Base-by-base conservation (phyloP, 2,329 filamentous ascomycete species). In the Dryadomyces sulphureus region DNA sequence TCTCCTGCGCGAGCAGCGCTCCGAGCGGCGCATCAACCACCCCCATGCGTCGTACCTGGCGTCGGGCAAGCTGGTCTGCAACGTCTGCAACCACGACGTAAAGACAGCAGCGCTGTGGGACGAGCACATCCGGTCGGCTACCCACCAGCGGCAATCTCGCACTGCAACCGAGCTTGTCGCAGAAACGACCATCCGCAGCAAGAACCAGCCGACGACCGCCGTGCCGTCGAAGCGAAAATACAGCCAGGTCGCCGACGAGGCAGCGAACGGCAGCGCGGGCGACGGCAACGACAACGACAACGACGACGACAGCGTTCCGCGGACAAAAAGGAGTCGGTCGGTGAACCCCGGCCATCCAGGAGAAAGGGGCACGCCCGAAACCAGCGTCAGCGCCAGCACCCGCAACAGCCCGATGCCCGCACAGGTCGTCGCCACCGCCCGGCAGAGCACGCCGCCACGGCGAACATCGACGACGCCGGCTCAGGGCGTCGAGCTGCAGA, bases 1-100 rank as follows among this genome's bases (percentile, higher is more conserved):
- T 32, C 75, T 94, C 42, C 73, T 93, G 48, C 83, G 84, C 54
- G 81, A 80, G 57, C 83, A 90, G 62, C 79, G 85, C 53, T 77
- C 79, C 47, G 75, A 81, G 50, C 79, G 86, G 48, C 77, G 82
- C 52, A 79, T 89, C 55, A 72, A 79, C 44, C 80, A 86, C 55
- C 76, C 81, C 4, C 69, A 81, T 54, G 79, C 81, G 38, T 66
- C 71, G 45, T 86, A 87, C 64, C 77, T 79, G 5, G 72, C 77
- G 51, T 68, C 75, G 14, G 81, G 81, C 50, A 79, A 77, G 55
- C 72, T 87, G 1, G 64, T 77, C 24, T 88, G 83, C 64, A 73
- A 70, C 49, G 62, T 81, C 21, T 88, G 83, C 57, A 75, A 73
- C 56, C 68, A 78, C 42, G 65, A 69, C 34, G 59, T 86, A 56